A percentile compares a stretch with the other conserved stretches of the same genome.
These are phyloP conservation scores for Penicillium steckii DNA, from an alignment of 495 filamentous ascomycete species.

Conservation along the genomic window DNA sequence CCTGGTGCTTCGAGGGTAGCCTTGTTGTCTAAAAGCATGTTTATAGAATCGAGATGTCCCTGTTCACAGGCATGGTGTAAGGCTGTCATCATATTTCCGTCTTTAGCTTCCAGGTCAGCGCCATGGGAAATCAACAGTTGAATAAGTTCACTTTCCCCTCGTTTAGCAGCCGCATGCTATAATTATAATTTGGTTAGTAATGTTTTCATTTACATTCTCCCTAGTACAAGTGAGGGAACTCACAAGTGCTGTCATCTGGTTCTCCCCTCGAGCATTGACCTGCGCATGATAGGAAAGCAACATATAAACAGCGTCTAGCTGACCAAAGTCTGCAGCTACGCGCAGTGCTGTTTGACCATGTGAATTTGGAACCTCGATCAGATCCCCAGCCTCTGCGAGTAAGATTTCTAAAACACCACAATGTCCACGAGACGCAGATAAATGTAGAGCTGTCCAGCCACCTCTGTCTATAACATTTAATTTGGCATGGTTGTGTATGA, in stretches of 20 bases:
- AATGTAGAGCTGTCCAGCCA: constrained; percentile 41
- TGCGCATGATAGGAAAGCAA: constrained; percentile 27
- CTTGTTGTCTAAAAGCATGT: constrained; percentile 34
- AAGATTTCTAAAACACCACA: constrained; percentile 35
- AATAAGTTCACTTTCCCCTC: constrained; percentile 34
- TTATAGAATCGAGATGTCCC: constrained; percentile 30
- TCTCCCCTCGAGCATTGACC: constrained; percentile 37
- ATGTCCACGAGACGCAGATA: constrained; percentile 45
- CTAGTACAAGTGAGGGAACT: background rate
- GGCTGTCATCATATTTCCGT: constrained; percentile 41
- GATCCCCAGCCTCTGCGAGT: constrained; percentile 23
- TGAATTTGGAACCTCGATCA: constrained; percentile 32
- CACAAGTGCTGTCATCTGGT: constrained; percentile 35
- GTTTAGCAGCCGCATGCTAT: constrained; percentile 34
- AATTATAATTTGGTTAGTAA: background rate
- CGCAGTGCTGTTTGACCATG: constrained; percentile 38
- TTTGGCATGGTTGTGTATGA: constrained; percentile 38
- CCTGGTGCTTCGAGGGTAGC: constrained; percentile 36
- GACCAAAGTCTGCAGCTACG: constrained; percentile 32
- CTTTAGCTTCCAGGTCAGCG: constrained; percentile 43
- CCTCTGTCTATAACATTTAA: constrained; percentile 32
- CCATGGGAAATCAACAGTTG: constrained; percentile 31
- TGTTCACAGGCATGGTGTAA: constrained; percentile 42
- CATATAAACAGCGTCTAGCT: constrained; percentile 21
- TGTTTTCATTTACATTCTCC: background rate